Conservation (phyloP, 2,329 filamentous ascomycete species). For the Alternaria hordeiaustralica region DNA sequence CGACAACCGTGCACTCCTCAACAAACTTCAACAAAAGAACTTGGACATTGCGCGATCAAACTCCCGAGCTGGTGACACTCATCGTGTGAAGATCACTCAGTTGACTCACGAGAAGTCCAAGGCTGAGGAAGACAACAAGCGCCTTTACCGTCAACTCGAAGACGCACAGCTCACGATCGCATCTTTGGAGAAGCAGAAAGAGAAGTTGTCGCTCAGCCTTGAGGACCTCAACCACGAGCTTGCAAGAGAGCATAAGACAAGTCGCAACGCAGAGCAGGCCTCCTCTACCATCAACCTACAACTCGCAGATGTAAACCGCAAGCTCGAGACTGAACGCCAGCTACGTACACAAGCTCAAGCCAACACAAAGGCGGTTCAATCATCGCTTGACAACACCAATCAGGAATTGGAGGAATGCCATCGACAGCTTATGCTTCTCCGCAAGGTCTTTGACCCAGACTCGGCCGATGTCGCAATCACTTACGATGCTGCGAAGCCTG, state of each 20-base stretch:
- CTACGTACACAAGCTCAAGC: conserved; percentile 83
- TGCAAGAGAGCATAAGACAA: conserved; percentile 85
- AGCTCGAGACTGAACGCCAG: conserved; percentile 88
- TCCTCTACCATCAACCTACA: conserved; percentile 81
- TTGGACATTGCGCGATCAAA: conserved; percentile 92
- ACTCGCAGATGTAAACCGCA: conserved; percentile 86
- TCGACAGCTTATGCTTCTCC: conserved; percentile 78
- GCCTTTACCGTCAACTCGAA: conserved; percentile 81
- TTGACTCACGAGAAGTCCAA: conserved; percentile 84
- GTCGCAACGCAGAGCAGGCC: conserved; percentile 86
- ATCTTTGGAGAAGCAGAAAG: conserved; percentile 89
- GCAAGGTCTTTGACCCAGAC: conserved; percentile 86
- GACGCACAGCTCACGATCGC: conserved; percentile 84
- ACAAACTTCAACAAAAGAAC: conserved; percentile 97
- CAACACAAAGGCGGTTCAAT: conserved; percentile 81
- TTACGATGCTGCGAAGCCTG: conserved; percentile 72
- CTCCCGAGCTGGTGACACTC: conserved; percentile 83
- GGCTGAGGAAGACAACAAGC: conserved; percentile 81
- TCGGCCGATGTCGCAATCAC: conserved; percentile 68
- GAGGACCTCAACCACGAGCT: conserved; percentile 95
- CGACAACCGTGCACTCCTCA: conserved; percentile 91
- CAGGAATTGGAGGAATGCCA: conserved; percentile 82
- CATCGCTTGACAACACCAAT: conserved; percentile 78
- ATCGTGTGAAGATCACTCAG: conserved; percentile 75
- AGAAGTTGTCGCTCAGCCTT: conserved; percentile 85